These are phyloP conservation scores for Cutaneotrichosporon mucoides DNA, from an alignment of 1,284 basidiomycete genomes.

Conservation along the genomic window DNA sequence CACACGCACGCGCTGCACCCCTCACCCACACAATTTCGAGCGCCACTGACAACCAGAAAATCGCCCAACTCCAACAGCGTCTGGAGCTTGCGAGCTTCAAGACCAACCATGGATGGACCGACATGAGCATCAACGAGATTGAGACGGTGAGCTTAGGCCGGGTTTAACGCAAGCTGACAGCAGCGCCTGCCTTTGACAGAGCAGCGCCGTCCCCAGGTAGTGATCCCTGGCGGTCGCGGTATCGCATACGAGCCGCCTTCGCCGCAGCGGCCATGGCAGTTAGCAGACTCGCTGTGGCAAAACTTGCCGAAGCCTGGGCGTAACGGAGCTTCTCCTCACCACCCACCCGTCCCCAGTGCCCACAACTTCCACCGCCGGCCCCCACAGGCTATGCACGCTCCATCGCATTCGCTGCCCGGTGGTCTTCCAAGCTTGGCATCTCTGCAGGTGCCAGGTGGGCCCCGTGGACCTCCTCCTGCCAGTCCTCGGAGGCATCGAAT, in stretches of 20 bases:
- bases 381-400: slow-evolving; percentile 9
- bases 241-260: slow-evolving; percentile 41
- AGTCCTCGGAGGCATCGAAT: slow-evolving; percentile 12
- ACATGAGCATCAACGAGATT: slow-evolving; percentile 45
- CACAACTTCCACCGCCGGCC: slow-evolving; percentile 7
- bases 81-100: slow-evolving; percentile 46
- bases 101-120: slow-evolving; percentile 43
- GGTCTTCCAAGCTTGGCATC: slow-evolving; percentile 11
- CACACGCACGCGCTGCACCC: not conserved
- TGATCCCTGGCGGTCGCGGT: slow-evolving; percentile 15
- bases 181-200: slow-evolving; percentile 19
- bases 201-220: slow-evolving; percentile 13
- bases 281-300: slow-evolving; percentile 45
- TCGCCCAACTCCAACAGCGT: slow-evolving; percentile 42
- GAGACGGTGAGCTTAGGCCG: slow-evolving; percentile 30
- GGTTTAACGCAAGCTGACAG: not conserved
- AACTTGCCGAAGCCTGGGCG: slow-evolving; percentile 40
- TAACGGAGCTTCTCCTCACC: not conserved
- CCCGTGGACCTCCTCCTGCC: not conserved
- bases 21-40: not conserved
- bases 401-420: slow-evolving; percentile 19
- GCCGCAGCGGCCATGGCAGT: slow-evolving; percentile 43
- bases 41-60: slow-evolving; percentile 28
- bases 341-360: not conserved
- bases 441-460: slow-evolving; percentile 2